Conservation (phyloP, 768 basidiomycete genomes). For the Sutorius australiensis region DNA sequence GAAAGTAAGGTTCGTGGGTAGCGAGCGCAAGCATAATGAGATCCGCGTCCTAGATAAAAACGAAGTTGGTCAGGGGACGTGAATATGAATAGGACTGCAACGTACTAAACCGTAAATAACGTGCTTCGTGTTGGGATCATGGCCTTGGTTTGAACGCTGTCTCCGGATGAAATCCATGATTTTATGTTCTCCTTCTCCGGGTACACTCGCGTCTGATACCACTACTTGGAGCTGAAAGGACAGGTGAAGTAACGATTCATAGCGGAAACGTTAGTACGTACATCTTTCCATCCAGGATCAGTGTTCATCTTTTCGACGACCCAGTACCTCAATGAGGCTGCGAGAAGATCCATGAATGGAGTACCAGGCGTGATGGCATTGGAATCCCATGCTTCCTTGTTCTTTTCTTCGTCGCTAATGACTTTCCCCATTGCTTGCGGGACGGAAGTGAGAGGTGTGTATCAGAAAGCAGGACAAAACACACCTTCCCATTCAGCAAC, state of each 20-base stretch:
- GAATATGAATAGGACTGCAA: neutral
- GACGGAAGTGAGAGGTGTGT: neutral
- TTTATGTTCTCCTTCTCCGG: slow-evolving; percentile 99
- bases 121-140: slow-evolving; percentile 93
- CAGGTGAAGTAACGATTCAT: neutral
- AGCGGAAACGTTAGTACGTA: slow-evolving; percentile 30
- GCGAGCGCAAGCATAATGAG: slow-evolving; percentile 98
- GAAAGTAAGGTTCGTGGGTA: slow-evolving; percentile 98
- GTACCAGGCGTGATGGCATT: slow-evolving; percentile 99
- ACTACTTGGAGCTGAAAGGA: slow-evolving; percentile 78
- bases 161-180: slow-evolving; percentile 98
- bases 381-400: slow-evolving; percentile 90
- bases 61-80: slow-evolving; percentile 7
- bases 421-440: slow-evolving; percentile 86
- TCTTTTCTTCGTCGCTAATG: slow-evolving; percentile 74
- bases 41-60: slow-evolving; percentile 78
- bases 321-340: slow-evolving; percentile 90
- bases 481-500: slow-evolving; percentile 82
- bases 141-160: slow-evolving; percentile 80
- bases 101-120: slow-evolving; percentile 96
- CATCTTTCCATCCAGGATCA: slow-evolving; percentile 94
- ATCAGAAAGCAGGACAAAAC: slow-evolving; percentile 10
- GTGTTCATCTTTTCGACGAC: slow-evolving; percentile 91
- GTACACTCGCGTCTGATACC: slow-evolving; percentile 95
- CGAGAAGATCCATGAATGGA: slow-evolving; percentile 95